Evolutionary conservation across 345 rosid genomes (phyloP).

Genomic region (Streptanthus diversifolius): DNA sequence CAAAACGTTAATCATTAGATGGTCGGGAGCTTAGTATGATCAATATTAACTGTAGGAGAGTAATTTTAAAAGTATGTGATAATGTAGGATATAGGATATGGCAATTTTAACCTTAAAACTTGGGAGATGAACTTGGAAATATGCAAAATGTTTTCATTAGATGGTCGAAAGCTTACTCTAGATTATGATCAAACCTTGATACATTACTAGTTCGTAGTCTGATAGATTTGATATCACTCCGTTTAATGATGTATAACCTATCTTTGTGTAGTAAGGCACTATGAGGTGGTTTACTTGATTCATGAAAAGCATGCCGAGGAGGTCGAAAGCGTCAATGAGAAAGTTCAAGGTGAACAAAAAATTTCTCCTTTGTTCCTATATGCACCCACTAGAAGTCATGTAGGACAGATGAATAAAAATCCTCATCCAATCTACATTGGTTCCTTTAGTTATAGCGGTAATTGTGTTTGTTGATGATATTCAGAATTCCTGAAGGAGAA

Average conservation of each 20-base stretch:
- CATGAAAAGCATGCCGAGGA: constrained; percentile 86
- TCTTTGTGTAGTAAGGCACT: constrained; percentile 71
- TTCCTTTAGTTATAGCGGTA: not conserved
- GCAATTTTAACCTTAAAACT: not conserved
- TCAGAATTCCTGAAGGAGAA: constrained; percentile 78
- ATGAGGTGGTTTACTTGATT: constrained; percentile 87
- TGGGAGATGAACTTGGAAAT: not conserved
- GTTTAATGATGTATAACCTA: not conserved
- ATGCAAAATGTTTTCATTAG: not conserved
- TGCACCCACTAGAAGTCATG: not conserved
- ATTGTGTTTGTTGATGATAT: constrained; percentile 1
- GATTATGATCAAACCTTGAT: not conserved
- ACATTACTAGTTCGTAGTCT: not conserved
- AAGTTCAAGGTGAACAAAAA: constrained; percentile 68
- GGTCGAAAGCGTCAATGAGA: constrained; percentile 63
- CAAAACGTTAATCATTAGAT: not conserved
- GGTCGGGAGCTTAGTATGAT: not conserved
- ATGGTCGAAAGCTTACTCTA: not conserved
- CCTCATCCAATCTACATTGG: not conserved
- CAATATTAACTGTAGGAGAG: not conserved
- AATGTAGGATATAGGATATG: not conserved
- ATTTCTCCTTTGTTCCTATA: not conserved
- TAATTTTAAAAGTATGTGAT: not conserved
- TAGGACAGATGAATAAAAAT: not conserved
- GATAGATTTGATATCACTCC: not conserved